Evolutionary conservation across 164 flowering plant species (phyloP), one percentile per base, ranked within the genome.

Genomic region (Macadamia tetraphylla): DNA sequence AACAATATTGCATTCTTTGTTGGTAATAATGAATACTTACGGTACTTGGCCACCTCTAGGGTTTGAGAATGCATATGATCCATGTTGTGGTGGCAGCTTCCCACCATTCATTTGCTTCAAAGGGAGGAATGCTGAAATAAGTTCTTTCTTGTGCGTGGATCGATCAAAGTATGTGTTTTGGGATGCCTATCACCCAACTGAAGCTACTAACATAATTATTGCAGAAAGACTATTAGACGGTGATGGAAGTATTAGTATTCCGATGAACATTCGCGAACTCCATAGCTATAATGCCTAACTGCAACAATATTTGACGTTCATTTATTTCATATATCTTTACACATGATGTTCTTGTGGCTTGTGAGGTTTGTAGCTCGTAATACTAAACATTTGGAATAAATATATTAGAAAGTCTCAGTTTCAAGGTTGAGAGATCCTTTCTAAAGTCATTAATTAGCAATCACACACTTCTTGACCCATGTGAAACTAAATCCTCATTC

Each of bases 121-220:
- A 53, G 76, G 77, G 18, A 42, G 30, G 6, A 65, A 74, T 44
- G 46, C 32, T 32, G 79, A 68, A 57, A 64, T 67, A 32, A 81
- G 79, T 67, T 76, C 85, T 2, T 48, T 10, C 12, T 42, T 83
- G 49, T 88, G 93, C 55, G 60, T 71, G 17, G 87, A 85, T 59
- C 72, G 89, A 65, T 82, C 86, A 13, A 86, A 85, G 77, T 85
- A 82, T 31, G 83, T 86, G 72, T 86, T 88, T 77, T 88, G 93
- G 92, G 90, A 86, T 70, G 81, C 87, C 40, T 82, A 80, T 65
- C 90, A 85, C 61, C 90, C 90, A 6, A 85, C 86, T 6, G 88
- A 85, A 70, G 88, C 88, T 58, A 78, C 79, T 17, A 84, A 86
- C 70, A n/a, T 67, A 15, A 71, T 85, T 49, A 70, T 85, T 59